Evolutionary conservation across 2,329 filamentous ascomycete genomes (phyloP).

Genomic region (Dactylellina sp.): DNA sequence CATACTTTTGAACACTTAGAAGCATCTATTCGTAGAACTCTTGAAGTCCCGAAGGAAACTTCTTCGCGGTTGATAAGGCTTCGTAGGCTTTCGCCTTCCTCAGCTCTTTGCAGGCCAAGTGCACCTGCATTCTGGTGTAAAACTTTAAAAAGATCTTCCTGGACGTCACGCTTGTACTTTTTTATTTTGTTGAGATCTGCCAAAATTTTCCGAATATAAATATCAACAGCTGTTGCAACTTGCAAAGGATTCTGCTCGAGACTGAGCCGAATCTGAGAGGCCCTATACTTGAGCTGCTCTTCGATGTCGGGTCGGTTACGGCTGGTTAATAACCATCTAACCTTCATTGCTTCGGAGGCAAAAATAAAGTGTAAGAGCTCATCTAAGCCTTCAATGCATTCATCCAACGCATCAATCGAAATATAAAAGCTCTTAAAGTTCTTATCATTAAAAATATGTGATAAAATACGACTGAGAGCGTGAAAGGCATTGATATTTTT

Average conservation of each 20-base stretch:
- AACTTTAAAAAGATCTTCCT: too few species aligned
- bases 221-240: too few species aligned
- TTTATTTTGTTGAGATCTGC: too few species aligned
- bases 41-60: too few species aligned
- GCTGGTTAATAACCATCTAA: slow-evolving; percentile 15
- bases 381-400: slow-evolving; percentile 57
- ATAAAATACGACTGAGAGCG: neutral
- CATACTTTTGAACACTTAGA: neutral
- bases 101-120: too few species aligned
- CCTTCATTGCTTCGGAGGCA: slow-evolving; percentile 30
- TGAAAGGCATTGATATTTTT: neutral
- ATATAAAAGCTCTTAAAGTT: slow-evolving; percentile 62
- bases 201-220: too few species aligned
- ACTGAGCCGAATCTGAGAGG: neutral
- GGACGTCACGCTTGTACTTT: too few species aligned
- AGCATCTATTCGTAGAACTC: slow-evolving; percentile 17
- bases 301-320: slow-evolving; percentile 13
- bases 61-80: too few species aligned
- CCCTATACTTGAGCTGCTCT: neutral
- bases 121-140: too few species aligned
- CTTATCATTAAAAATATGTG: neutral
- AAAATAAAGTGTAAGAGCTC: slow-evolving; percentile 53
- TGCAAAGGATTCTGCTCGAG: too few species aligned
- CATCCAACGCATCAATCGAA: slow-evolving; percentile 62
- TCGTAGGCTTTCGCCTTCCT: too few species aligned